Conservation (phyloP, 331 rosid genomes). For the Malus hybrid region DNA sequence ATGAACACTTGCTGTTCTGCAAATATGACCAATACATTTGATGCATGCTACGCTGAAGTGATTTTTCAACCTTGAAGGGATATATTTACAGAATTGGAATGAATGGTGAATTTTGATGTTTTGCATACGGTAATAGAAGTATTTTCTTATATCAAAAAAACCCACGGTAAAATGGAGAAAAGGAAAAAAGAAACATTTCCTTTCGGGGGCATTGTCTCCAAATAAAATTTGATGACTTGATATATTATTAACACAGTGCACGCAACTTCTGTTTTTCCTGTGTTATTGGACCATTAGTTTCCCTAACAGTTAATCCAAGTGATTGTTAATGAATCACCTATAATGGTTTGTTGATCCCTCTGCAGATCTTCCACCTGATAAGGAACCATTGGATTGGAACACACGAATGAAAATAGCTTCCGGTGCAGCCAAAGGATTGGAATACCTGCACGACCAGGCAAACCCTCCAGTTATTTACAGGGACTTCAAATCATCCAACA, state of each 20-base stretch:
- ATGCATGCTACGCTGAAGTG: neutral
- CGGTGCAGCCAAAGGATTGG: conserved; percentile 93
- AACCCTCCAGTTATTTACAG: conserved; percentile 93
- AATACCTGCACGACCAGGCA: conserved; percentile 90
- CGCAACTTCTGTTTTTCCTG: neutral
- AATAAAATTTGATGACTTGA: neutral
- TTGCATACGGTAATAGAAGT: neutral
- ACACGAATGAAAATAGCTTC: conserved; percentile 88
- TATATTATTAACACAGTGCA: neutral
- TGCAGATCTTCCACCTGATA: conserved; percentile 78
- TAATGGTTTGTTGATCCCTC: conserved; percentile 7
- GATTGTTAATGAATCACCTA: neutral
- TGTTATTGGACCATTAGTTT: neutral
- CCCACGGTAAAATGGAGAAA: too few relatives aligned
- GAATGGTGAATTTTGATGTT: neutral
- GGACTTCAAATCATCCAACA: conserved; percentile 93
- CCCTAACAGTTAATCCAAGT: neutral
- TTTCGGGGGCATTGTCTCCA: neutral
- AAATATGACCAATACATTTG: neutral
- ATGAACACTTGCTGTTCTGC: neutral
- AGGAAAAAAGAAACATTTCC: neutral
- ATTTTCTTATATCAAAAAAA: neutral
- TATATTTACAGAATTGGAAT: neutral
- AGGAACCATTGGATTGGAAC: conserved; percentile 90
- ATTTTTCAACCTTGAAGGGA: neutral